Base-by-base conservation (phyloP, 2,329 filamentous ascomycete genomes). In the Aspergillus phoenicis region DNA sequence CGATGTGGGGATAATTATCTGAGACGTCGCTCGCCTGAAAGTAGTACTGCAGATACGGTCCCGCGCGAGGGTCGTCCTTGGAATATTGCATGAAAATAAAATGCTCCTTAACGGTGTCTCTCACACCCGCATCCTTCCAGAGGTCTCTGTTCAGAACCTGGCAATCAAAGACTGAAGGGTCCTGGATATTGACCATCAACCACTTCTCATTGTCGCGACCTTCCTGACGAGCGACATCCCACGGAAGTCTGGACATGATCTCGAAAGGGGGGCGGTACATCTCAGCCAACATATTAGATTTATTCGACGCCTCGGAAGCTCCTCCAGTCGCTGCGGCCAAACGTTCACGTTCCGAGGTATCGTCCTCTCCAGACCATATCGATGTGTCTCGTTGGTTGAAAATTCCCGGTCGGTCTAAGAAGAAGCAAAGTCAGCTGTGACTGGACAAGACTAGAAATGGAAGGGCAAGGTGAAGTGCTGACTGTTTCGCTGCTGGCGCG, bases 11-110 rank as follows among this genome's bases (percentile, higher is more conserved):
- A 73, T 96, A 99, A 68, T 93, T 93, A 71, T 94, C 90, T n/a
- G 88, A 85, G 71, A 90, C 90, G 70, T 96, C 92, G 67, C 90
- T 87, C 47, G 82, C 82, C 58, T 87, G 85, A 73, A 98, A 93
- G 80, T 99, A 99, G 77, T 97, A 96, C 59, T 91, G 91, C 62
- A 96, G 82, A 76, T 96, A 99, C 66, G 92, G 88, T 65, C 87
- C 83, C 0, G 91, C 91, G 39, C 88, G 85, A 0, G 87, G 85
- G 68, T 96, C 93, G 65, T 92, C 88, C 77, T 96, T 97, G 68
- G 89, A 87, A 79, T 95, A 98, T 73, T 99, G 95, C 69, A 99
- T 80, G 77, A 99, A 99, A 67, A 99, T 85, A 74, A 99, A 99
- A 78, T 96, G 93, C 73, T 97, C 94, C 69, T 86, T 86, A 30